Conservation (phyloP, 2,329 filamentous ascomycete genomes). For the Pestalotiopsis sp. region DNA sequence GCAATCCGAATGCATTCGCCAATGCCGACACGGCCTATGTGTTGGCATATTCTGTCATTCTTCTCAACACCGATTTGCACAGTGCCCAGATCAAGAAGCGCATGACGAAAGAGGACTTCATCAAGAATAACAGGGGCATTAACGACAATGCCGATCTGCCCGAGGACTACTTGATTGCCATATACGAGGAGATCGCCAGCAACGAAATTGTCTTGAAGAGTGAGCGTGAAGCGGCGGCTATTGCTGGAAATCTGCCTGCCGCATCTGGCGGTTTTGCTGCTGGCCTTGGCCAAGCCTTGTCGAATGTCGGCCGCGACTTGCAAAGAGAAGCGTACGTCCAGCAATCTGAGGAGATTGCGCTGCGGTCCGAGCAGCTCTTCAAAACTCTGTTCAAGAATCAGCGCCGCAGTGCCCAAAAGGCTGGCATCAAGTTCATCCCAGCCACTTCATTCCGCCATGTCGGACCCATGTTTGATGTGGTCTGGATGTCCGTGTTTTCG, state of each 20-base stretch:
- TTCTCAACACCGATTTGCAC: conserved; percentile 95
- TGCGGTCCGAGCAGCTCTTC: conserved; percentile 79
- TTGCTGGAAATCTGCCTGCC: conserved; percentile 65
- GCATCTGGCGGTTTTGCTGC: conserved; percentile 72
- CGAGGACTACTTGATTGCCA: conserved; percentile 84
- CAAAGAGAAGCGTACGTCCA: conserved; percentile 92
- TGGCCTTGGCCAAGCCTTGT: conserved; percentile 83
- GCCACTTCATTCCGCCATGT: conserved; percentile 94
- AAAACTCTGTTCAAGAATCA: conserved; percentile 91
- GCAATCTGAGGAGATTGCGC: conserved; percentile 88
- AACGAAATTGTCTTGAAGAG: conserved; percentile 96
- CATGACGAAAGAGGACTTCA: conserved; percentile 97
- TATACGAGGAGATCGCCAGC: conserved; percentile 87
- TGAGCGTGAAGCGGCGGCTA: conserved; percentile 86
- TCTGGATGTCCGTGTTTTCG: conserved; percentile 99
- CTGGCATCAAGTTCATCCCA: conserved; percentile 78
- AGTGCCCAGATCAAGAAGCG: conserved; percentile 78
- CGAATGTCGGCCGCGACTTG: conserved; percentile 87
- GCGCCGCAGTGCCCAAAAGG: conserved; percentile 73
- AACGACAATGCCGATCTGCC: conserved; percentile 95
- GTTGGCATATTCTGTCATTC: conserved; percentile 91
- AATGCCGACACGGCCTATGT: conserved; percentile 98
- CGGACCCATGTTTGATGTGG: conserved; percentile 97
- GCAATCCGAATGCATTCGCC: conserved; percentile 95
- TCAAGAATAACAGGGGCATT: conserved; percentile 98